Evolutionary conservation across 768 basidiomycete genomes (phyloP), one percentile per base, ranked within the genome.

Genomic region (Collybia mongolica): DNA sequence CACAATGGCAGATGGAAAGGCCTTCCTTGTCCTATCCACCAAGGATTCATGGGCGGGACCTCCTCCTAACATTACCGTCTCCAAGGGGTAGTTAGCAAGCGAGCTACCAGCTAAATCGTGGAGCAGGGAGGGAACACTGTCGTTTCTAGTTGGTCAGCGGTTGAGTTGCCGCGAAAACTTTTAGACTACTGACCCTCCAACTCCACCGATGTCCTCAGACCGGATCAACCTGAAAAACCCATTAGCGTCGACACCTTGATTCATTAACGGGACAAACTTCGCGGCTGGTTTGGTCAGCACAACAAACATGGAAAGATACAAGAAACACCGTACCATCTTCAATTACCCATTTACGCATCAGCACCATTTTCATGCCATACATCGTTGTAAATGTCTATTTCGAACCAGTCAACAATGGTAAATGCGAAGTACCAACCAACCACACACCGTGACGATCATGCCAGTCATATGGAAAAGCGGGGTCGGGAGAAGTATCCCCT

Each of bases 401-500:
- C 14, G 37, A 12, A 44, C 11, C 22, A 20, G 29, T 44, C 17
- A 29, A 17, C 20, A 44, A 44, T 8, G 7, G 43, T 3, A 17
- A 26, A 29, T 32, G n/a, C 38, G 19, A 46, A 22, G 6, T 36
- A 23, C 35, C 18, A 29, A 29, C 19, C 1, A 4, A 29, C 36
- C 55, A 24, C 55, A 24, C 47, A 61, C 60, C 51, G 56, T 32
- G 44, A 56, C 46, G 39, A 58, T 61, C 14, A 54, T 52, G 1
- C 77, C 81, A 8, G 79, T 81, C 6, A 79, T 81, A 62, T 84
- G 82, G 64, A 85, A 83, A 5, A 85, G 62, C 1, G 83, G 83
- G 1, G 81, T 78, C 15, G 76, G 69, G 22, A 82, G 60, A 26
- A 82, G 59, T 28, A 71, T 57, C 8, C 70, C 75, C 50, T 67